phyloP scores from a whole-genome alignment of 1,284 basidiomycete species.

The Vanrija humicola region DNA sequence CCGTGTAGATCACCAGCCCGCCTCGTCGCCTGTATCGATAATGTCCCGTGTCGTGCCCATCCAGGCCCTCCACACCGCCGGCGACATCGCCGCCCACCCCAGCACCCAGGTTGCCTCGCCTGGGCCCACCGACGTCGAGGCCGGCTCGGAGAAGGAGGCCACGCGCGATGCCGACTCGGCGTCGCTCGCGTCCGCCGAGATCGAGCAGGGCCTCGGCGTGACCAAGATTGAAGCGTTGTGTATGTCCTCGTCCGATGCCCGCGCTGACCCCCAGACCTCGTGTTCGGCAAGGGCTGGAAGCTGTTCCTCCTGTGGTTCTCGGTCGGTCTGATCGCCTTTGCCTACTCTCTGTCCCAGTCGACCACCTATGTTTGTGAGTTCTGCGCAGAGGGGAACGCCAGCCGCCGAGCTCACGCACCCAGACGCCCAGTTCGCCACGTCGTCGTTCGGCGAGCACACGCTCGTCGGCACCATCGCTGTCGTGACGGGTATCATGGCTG shows the following conservation, averaged over 20 bases:
- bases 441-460: conserved; percentile 37
- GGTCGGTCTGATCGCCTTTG: conserved; percentile 29
- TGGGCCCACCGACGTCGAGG: too few species aligned
- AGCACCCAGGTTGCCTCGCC: too few species aligned
- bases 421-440: conserved; percentile 36
- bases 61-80: too few species aligned
- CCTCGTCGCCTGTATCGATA: too few species aligned
- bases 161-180: too few species aligned
- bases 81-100: too few species aligned
- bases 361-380: conserved; percentile 23
- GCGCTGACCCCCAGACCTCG: conserved; percentile 20
- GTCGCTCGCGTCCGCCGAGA: neutral
- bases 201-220: conserved; percentile 28
- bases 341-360: conserved; percentile 21
- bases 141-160: too few species aligned
- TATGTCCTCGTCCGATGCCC: neutral
- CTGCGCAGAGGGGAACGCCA: too few species aligned
- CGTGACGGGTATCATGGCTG: conserved; percentile 36
- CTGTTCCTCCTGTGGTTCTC: conserved; percentile 27
- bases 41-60: too few species aligned
- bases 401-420: neutral
- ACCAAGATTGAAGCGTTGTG: conserved; percentile 37
- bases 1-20: too few species aligned
- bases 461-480: conserved; percentile 37
- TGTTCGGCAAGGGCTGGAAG: conserved; percentile 26